Evolutionary conservation across 257 asterid genomes (phyloP).

Genomic region (Misopates orontium): DNA sequence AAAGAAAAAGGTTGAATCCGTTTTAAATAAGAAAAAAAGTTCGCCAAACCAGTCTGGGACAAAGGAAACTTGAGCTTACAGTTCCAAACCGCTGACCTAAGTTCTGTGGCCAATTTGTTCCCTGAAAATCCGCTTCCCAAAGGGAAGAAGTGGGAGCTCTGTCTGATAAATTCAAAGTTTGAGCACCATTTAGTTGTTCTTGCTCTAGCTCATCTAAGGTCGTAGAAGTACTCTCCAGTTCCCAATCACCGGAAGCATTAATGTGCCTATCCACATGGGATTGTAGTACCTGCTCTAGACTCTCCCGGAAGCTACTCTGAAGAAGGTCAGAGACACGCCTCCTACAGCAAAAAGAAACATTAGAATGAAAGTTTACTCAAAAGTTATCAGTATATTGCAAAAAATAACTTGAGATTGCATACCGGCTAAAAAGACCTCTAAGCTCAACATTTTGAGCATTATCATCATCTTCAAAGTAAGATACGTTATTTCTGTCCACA

Average conservation of each 20-base stretch:
- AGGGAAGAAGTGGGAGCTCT: conserved; percentile 32
- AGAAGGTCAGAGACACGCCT: conserved; percentile 88
- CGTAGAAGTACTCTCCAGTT: conserved; percentile 41
- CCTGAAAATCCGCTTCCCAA: conserved; percentile 53
- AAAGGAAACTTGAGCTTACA: conserved; percentile 38
- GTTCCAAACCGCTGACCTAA: conserved; percentile 45
- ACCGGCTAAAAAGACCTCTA: conserved; percentile 88
- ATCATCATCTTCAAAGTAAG: conserved; percentile 57
- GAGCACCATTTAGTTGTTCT: conserved; percentile 41
- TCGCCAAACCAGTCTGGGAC: too few species aligned
- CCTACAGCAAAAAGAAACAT: conserved; percentile 46
- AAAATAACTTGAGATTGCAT: conserved; percentile 8
- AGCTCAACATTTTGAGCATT: conserved; percentile 61
- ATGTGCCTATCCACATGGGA: conserved; percentile 74
- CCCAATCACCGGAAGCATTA: conserved; percentile 63
- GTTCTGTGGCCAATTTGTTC: conserved; percentile 43
- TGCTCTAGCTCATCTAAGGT: conserved; percentile 38
- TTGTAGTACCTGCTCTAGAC: conserved; percentile 73
- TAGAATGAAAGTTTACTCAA: neutral
- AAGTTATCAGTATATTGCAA: too few species aligned
- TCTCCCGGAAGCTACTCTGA: conserved; percentile 82
- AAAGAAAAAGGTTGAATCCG: too few species aligned
- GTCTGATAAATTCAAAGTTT: conserved; percentile 32
- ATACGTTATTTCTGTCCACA: conserved; percentile 39
- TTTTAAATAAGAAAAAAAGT: too few species aligned